Evolutionary conservation across 192 early-diverging fungal species (phyloP).

Genomic region (Helicostylum pulchrum): DNA sequence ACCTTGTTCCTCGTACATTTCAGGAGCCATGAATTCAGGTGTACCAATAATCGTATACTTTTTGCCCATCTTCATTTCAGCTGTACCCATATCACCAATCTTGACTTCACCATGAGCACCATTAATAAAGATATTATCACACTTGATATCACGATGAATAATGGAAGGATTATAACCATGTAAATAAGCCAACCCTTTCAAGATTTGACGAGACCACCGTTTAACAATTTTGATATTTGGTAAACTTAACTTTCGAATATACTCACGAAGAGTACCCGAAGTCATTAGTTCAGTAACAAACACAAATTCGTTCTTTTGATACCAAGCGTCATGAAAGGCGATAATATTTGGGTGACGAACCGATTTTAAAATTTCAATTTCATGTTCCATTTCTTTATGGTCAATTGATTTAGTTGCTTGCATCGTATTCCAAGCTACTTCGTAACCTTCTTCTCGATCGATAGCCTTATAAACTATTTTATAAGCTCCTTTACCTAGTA

Average conservation of each 20-base stretch:
- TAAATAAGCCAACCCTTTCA: conserved; percentile 75
- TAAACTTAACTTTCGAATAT: conserved; percentile 65
- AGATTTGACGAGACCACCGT: conserved; percentile 77
- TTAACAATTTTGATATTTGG: conserved; percentile 73
- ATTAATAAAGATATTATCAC: conserved; percentile 86
- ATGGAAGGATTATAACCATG: conserved; percentile 76
- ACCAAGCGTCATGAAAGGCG: conserved; percentile 70
- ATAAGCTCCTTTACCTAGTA: conserved; percentile 82
- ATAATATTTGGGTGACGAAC: conserved; percentile 82
- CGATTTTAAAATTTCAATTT: conserved; percentile 71
- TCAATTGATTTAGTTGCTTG: conserved; percentile 20
- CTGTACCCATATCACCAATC: conserved; percentile 84
- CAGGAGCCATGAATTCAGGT: conserved; percentile 90
- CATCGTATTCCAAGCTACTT: conserved; percentile 83
- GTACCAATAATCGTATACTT: conserved; percentile 79
- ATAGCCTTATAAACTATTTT: conserved; percentile 86
- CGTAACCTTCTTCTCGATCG: conserved; percentile 86
- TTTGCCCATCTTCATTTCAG: conserved; percentile 83
- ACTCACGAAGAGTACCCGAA: conserved; percentile 75
- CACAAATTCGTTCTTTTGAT: conserved; percentile 57
- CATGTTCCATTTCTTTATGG: conserved; percentile 38
- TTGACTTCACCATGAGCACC: conserved; percentile 84
- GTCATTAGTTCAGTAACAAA: conserved; percentile 92
- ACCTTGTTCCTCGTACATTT: conserved; percentile 80
- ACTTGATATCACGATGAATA: conserved; percentile 75